Conservation (phyloP, 1,139 yeast genomes). For the Lodderomyces metapsilosis region DNA sequence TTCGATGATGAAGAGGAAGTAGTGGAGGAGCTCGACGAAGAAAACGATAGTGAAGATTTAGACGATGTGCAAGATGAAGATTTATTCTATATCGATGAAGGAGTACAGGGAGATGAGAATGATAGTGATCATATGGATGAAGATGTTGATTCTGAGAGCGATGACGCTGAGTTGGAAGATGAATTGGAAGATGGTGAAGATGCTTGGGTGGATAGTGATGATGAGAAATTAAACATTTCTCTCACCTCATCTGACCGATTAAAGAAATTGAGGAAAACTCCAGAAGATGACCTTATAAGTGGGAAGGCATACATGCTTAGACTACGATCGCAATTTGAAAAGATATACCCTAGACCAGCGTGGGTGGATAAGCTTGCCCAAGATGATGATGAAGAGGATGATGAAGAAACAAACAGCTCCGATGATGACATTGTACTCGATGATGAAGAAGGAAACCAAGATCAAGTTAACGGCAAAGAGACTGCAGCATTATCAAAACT, state of each 20-base stretch:
- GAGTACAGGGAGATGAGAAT: slow-evolving; percentile 23
- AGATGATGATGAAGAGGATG: too few relatives aligned
- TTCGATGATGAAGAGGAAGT: slow-evolving; percentile 26
- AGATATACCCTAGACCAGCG: slow-evolving; percentile 80
- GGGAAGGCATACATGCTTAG: slow-evolving; percentile 73
- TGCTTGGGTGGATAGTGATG: slow-evolving; percentile 95
- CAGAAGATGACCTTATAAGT: slow-evolving; percentile 54
- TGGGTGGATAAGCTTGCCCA: slow-evolving; percentile 64
- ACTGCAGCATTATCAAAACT: slow-evolving; percentile 35
- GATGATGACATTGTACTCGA: slow-evolving; percentile 22
- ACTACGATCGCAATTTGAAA: slow-evolving; percentile 80
- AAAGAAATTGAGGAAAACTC: slow-evolving; percentile 68
- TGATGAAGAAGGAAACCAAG: slow-evolving; percentile 28
- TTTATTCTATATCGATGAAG: slow-evolving; percentile 64
- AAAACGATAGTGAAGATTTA: slow-evolving; percentile 23
- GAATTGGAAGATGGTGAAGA: slow-evolving; percentile 37
- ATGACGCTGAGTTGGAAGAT: slow-evolving; percentile 30
- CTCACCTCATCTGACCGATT: slow-evolving; percentile 58
- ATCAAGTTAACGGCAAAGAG: slow-evolving; percentile 5
- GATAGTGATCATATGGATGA: slow-evolving; percentile 33
- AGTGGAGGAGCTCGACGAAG: slow-evolving; percentile 10
- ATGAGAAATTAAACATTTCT: slow-evolving; percentile 68
- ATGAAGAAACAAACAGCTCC: slow-evolving; percentile 15
- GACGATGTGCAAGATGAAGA: slow-evolving; percentile 55
- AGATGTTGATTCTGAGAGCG: slow-evolving; percentile 23